These are phyloP conservation scores for Coprinellus micaceus DNA, from an alignment of 768 basidiomycete species.

Conservation along the genomic window DNA sequence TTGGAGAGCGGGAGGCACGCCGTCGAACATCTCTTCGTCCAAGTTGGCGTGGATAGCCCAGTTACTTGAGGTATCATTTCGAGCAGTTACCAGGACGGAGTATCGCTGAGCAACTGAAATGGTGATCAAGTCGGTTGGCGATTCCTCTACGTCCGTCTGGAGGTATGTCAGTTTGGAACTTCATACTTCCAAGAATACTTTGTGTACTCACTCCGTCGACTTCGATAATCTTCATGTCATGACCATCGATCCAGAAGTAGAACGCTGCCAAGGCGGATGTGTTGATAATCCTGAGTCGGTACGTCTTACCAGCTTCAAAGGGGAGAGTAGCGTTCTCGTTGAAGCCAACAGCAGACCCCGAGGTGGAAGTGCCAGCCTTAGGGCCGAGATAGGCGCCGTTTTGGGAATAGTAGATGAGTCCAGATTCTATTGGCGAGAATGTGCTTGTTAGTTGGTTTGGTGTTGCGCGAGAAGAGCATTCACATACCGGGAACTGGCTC, in stretches of 20 bases:
- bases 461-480: not conserved
- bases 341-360: constrained; percentile 66
- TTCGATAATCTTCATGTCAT: constrained; percentile 81
- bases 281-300: constrained; percentile 86
- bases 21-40: constrained; percentile 89
- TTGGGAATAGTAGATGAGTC: constrained; percentile 79
- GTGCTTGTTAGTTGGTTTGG: not conserved
- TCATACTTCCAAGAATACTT: too few species aligned
- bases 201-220: constrained; percentile 69
- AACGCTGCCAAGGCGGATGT: constrained; percentile 70
- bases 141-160: constrained; percentile 78
- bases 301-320: constrained; percentile 85
- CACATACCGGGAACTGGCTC: constrained; percentile 82
- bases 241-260: constrained; percentile 88
- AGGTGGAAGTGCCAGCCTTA: constrained; percentile 45
- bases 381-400: constrained; percentile 68
- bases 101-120: constrained; percentile 90
- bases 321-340: constrained; percentile 83
- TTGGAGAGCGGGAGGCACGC: constrained; percentile 63
- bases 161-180: too few species aligned
- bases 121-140: constrained; percentile 64
- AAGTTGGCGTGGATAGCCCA: constrained; percentile 91
- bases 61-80: constrained; percentile 80
- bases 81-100: constrained; percentile 86
- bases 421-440: constrained; percentile 51